These are phyloP conservation scores for Umbelopsis sp. DNA, from an alignment of 192 early-diverging fungal genomes.

Conservation along the genomic window DNA sequence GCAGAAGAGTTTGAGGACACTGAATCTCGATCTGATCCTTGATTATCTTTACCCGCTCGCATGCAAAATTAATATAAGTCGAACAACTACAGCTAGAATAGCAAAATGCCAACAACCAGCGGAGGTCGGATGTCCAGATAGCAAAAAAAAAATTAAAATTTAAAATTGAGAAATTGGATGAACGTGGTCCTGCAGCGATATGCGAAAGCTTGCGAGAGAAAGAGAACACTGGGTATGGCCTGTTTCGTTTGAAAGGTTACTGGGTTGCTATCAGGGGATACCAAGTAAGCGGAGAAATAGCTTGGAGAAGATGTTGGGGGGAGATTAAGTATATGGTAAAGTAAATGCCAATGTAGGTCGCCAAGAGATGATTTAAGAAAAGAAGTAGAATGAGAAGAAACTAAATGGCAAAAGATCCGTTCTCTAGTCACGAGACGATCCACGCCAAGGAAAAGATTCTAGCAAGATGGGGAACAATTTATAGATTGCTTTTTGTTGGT, in stretches of 20 bases:
- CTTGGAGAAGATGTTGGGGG: background rate
- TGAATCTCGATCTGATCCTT: slow-evolving; percentile 22
- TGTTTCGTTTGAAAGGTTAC: no score
- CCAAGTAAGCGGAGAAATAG: background rate
- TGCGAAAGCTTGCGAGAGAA: no score
- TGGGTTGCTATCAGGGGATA: no score
- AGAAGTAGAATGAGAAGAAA: background rate
- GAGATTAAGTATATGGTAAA: background rate
- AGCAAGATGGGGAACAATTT: slow-evolving; percentile 14
- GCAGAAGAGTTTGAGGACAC: slow-evolving; percentile 4
- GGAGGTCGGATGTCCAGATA: background rate
- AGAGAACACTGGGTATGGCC: no score
- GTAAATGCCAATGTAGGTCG: background rate
- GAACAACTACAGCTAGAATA: background rate
- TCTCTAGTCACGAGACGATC: slow-evolving; percentile 19
- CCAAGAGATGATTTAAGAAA: slow-evolving; percentile 1
- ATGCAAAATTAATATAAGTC: background rate
- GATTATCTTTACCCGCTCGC: slow-evolving; percentile 10
- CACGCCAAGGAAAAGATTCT: slow-evolving; percentile 10
- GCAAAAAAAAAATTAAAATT: no score
- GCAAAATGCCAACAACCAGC: background rate
- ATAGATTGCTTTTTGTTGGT: slow-evolving; percentile 18
- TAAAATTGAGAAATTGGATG: no score
- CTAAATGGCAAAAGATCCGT: slow-evolving; percentile 1
- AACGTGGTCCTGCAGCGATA: no score